Evolutionary conservation across 257 asterid genomes (phyloP), one percentile per base, ranked within the genome.

Genomic region (Osmanthus fragrans): DNA sequence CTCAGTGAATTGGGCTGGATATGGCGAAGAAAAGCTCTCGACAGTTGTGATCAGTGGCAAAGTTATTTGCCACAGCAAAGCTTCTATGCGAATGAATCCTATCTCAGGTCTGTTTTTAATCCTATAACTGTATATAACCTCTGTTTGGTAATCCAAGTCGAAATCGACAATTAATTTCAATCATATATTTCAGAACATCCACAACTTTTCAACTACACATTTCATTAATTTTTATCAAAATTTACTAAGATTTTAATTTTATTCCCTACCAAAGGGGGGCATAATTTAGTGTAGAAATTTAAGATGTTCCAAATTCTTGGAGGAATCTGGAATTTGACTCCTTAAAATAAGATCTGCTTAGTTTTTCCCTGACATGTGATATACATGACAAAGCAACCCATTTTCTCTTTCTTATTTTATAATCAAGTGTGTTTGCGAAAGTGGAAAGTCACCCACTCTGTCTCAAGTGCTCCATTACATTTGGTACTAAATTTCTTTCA

Each of bases 21-120:
- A 93, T 60, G 98, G 98, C 34, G 98, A 94, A 74, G 97, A 90
- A 63, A 92, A 90, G 90, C 93, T 92, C 64, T 87, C 91, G 4
- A 83, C 89, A 2, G 91, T 88, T 56, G 80, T 77, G 5, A 80
- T 89, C 25, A 79, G 71, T 25, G 93, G 93, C 78, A 84, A 47
- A 51, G 71, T 89, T 54, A 71, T 87, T 47, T 89, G 93, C 84
- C 84, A 76, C 7, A 33, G 63, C 2, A 65, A 58, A 18, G 70
- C 70, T 73, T 76, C 84, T 1, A 5, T 47, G 40, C 75, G 73
- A 7, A 82, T 88, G 0, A 45, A 29, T 81, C 89, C 90, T 0
- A 79, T 85, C 68, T 84, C 90, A 79, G 93, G 91, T 85, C 19
- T 15, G 19, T 23, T 19, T 4, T 4, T 16, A 4, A 45, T 45